Conservation (phyloP, 345 rosid species). For the Gossypium herbaceum region DNA sequence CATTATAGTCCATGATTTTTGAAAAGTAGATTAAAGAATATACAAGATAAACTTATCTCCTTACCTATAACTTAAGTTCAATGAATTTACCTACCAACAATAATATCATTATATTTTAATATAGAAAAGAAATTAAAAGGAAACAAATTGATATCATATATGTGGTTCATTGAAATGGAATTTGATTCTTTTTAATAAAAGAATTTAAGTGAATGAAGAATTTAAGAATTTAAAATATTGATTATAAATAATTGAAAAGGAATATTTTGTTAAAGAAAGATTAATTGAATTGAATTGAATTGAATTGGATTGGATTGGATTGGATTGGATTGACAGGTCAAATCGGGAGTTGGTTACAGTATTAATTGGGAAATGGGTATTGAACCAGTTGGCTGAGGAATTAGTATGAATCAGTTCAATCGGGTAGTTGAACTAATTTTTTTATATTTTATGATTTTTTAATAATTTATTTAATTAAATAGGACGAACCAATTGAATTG, state of each 20-base stretch:
- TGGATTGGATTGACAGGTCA: background rate
- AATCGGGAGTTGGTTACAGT: too few species aligned
- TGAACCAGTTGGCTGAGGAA: too few species aligned
- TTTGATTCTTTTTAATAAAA: background rate
- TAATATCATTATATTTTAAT: background rate
- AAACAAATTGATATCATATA: background rate
- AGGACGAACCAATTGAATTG: too few species aligned
- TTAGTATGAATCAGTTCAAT: too few species aligned
- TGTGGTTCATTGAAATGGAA: background rate
- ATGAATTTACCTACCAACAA: background rate
- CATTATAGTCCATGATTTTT: too few species aligned
- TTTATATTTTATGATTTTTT: too few species aligned
- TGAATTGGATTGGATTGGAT: too few species aligned
- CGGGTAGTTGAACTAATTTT: fast-evolving
- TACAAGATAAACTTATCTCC: background rate
- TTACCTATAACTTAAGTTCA: background rate
- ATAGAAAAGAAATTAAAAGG: background rate
- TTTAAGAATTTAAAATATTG: background rate
- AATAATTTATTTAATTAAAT: too few species aligned
- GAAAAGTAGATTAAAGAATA: background rate
- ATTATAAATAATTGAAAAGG: background rate
- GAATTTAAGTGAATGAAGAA: background rate
- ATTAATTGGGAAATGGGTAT: too few species aligned
- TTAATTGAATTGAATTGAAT: too few species aligned
- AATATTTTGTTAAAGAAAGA: too few species aligned